These are phyloP conservation scores for Polyrhizophydium stewartii DNA, from an alignment of 371 early-diverging fungal genomes.

Conservation along the genomic window DNA sequence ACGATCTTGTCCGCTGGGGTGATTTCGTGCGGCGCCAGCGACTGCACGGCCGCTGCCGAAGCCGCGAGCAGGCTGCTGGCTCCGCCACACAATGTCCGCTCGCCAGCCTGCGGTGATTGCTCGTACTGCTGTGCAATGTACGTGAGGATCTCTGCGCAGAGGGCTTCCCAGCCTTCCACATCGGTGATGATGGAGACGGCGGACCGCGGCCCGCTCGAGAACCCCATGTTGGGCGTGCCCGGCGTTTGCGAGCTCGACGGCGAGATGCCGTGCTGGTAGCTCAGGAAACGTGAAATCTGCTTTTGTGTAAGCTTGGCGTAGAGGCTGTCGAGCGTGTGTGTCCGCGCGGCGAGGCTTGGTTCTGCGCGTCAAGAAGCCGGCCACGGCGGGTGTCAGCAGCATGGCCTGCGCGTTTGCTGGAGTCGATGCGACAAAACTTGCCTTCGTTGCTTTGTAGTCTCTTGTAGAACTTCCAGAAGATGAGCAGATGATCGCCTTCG, in stretches of 20 bases:
- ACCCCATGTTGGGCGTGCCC: not conserved
- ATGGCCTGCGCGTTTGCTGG: no score
- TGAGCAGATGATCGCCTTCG: conserved; percentile 8
- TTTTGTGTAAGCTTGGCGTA: not conserved
- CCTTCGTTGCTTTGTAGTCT: not conserved
- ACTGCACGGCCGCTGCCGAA: not conserved
- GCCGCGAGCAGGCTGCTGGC: not conserved
- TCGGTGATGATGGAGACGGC: not conserved
- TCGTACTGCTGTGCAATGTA: not conserved
- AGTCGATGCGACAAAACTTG: not conserved
- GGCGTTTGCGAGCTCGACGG: not conserved
- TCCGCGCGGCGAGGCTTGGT: no score
- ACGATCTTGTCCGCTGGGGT: conserved; percentile 1
- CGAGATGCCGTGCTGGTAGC: not conserved
- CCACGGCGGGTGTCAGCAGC: no score
- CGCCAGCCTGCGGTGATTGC: not conserved
- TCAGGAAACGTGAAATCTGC: not conserved
- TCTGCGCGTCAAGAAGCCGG: no score
- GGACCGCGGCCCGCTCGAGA: not conserved
- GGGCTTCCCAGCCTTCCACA: not conserved
- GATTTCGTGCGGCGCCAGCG: not conserved
- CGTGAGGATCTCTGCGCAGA: conserved; percentile 1
- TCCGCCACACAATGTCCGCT: not conserved
- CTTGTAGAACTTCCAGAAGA: conserved; percentile 9
- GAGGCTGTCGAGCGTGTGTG: not conserved